These are phyloP conservation scores for Gnomoniopsis sp. DNA, from an alignment of 2,329 filamentous ascomycete genomes.

Conservation along the genomic window DNA sequence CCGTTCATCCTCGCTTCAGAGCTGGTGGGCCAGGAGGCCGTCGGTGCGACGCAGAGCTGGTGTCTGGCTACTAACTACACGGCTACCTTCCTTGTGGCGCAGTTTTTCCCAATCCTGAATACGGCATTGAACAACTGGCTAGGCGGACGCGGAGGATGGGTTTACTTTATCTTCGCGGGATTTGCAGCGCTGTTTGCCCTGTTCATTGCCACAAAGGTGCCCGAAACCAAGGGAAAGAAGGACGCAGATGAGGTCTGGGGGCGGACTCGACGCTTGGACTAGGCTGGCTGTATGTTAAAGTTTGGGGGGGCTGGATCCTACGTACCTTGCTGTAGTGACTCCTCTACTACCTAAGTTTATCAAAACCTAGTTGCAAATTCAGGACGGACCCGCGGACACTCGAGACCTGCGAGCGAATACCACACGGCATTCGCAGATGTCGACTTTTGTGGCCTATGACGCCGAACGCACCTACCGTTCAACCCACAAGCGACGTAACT, in stretches of 20 bases:
- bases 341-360: not conserved
- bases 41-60: conserved; percentile 88
- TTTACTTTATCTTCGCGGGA: conserved; percentile 87
- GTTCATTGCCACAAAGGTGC: conserved; percentile 73
- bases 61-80: conserved; percentile 83
- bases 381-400: not conserved
- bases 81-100: conserved; percentile 86
- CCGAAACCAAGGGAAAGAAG: conserved; percentile 84
- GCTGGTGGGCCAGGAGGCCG: conserved; percentile 84
- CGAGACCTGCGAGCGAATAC: too few relatives aligned
- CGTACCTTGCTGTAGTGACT: not conserved
- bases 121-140: conserved; percentile 60
- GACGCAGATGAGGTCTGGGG: conserved; percentile 92
- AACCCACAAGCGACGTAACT: too few relatives aligned
- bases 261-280: conserved; percentile 53
- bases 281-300: conserved; percentile 11
- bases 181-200: conserved; percentile 65
- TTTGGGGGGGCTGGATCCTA: not conserved
- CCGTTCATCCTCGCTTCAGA: conserved; percentile 93
- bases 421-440: too few relatives aligned
- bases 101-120: conserved; percentile 91
- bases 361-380: not conserved
- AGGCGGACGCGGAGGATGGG: conserved; percentile 67
- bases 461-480: too few relatives aligned
- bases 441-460: too few relatives aligned